These are phyloP conservation scores for Naumovozyma dairenensis DNA, from an alignment of 805 yeast genomes.

Conservation along the genomic window DNA sequence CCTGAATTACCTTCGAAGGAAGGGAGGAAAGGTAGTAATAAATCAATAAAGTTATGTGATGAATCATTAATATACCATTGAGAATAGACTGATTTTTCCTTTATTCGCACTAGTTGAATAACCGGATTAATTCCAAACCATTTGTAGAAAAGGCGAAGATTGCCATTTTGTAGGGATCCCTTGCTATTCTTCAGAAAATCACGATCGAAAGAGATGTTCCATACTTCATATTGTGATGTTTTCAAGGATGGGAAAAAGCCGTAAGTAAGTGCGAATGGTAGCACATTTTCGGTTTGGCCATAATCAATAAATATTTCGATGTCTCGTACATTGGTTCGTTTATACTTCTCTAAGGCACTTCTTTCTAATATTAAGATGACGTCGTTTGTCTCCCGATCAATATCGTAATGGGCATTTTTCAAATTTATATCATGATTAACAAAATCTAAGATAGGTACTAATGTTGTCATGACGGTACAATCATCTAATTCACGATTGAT, in stretches of 20 bases:
- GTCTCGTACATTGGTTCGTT: constrained; percentile 3
- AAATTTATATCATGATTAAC: constrained; percentile 45
- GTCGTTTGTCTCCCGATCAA: constrained; percentile 38
- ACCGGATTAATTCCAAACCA: constrained; percentile 33
- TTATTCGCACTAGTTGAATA: constrained; percentile 31
- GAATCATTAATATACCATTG: constrained; percentile 14
- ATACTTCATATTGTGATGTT: constrained; percentile 8
- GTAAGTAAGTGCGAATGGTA: constrained; percentile 33
- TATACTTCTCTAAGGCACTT: constrained; percentile 1
- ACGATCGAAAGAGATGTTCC: constrained; percentile 16
- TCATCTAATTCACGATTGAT: constrained; percentile 26
- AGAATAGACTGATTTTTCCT: too few relatives aligned
- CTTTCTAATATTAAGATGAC: constrained; percentile 32
- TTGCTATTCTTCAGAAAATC: constrained; percentile 4
- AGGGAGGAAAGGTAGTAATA: constrained; percentile 17
- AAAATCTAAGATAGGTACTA: constrained; percentile 61
- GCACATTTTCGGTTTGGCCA: constrained; percentile 35
- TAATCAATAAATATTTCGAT: constrained; percentile 38
- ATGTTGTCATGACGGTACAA: constrained; percentile 40
- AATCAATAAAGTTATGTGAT: constrained; percentile 6
- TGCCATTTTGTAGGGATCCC: constrained; percentile 1
- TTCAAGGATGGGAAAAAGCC: constrained; percentile 36
- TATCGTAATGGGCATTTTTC: constrained; percentile 50
- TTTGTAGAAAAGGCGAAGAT: constrained; percentile 24
- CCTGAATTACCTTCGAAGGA: too few relatives aligned